Evolutionary conservation across 306 rosid genomes (phyloP).

Genomic region (Prunus kanzakura): DNA sequence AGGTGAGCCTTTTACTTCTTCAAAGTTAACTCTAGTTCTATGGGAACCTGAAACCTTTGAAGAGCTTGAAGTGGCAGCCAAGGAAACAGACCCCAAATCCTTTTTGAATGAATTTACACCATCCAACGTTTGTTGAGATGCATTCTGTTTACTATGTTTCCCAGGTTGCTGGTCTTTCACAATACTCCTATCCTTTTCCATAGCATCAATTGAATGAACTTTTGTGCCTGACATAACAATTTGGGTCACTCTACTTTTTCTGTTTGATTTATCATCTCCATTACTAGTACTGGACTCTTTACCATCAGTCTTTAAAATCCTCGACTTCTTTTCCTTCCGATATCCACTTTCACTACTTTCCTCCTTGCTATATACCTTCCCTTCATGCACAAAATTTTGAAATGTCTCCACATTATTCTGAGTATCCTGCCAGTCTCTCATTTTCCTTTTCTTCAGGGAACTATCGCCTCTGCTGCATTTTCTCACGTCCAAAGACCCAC

Average conservation of each 20-base stretch:
- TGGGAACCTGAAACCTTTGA: constrained; percentile 67
- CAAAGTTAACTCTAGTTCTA: constrained; percentile 44
- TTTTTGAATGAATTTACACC: constrained; percentile 40
- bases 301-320: constrained; percentile 27
- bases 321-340: constrained; percentile 41
- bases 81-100: constrained; percentile 40
- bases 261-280: constrained; percentile 39
- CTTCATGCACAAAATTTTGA: constrained; percentile 33
- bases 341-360: constrained; percentile 45
- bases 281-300: constrained; percentile 28
- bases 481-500: constrained; percentile 32
- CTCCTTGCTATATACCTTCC: constrained; percentile 32
- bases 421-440: constrained; percentile 42
- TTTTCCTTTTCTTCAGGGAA: constrained; percentile 56
- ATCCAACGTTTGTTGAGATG: constrained; percentile 33
- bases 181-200: constrained; percentile 27
- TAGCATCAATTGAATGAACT: constrained; percentile 22
- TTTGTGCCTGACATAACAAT: constrained; percentile 28
- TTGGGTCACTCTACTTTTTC: constrained; percentile 33
- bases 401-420: constrained; percentile 30
- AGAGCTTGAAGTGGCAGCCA: constrained; percentile 69
- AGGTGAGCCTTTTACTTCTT: constrained; percentile 58
- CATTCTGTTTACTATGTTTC: constrained; percentile 35
- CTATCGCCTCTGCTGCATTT: constrained; percentile 22
- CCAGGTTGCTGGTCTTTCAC: constrained; percentile 31